Conservation (phyloP, 192 early-diverging fungal species). For the Lobosporangium transversale region DNA sequence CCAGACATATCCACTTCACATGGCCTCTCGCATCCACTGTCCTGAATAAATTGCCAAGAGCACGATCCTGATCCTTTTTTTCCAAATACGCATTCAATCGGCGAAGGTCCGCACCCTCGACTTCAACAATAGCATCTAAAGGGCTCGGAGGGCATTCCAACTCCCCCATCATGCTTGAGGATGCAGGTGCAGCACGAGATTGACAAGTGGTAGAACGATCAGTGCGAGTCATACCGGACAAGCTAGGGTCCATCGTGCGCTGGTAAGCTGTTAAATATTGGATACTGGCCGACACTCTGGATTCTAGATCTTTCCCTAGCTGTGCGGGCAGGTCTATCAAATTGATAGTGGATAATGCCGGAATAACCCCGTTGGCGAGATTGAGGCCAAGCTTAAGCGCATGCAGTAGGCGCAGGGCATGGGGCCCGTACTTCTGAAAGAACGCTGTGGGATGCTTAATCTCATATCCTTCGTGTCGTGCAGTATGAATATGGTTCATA, state of each 20-base stretch:
- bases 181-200: not conserved
- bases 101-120: conserved; percentile 45
- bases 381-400: conserved; percentile 26
- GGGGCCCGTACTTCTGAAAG: conserved; percentile 40
- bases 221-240: not conserved
- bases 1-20: conserved; percentile 49
- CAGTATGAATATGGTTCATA: conserved; percentile 45
- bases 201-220: not conserved
- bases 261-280: conserved; percentile 19
- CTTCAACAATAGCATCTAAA: conserved; percentile 9
- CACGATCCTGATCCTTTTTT: conserved; percentile 31
- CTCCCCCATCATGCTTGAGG: not conserved
- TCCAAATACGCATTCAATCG: conserved; percentile 21
- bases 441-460: conserved; percentile 40
- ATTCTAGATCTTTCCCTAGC: conserved; percentile 10
- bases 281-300: conserved; percentile 15
- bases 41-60: conserved; percentile 40
- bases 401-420: conserved; percentile 18
- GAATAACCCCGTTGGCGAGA: conserved; percentile 18
- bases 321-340: conserved; percentile 24
- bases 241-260: conserved; percentile 7
- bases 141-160: not conserved
- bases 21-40: conserved; percentile 37
- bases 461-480: conserved; percentile 45
- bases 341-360: conserved; percentile 13